Conservation (phyloP, 305 asterid genomes). For the Salvia sclarea region DNA sequence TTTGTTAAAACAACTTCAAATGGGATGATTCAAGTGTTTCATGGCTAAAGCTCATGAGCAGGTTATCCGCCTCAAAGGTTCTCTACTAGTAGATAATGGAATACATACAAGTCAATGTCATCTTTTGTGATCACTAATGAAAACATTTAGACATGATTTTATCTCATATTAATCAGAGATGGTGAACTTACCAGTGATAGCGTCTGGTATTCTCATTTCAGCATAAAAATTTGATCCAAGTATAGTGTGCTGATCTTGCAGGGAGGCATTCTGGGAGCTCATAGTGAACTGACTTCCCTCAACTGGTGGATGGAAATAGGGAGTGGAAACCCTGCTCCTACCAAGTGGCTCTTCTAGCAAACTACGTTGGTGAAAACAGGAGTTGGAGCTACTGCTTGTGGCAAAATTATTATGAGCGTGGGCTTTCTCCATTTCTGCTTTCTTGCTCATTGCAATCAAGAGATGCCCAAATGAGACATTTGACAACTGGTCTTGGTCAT, state of each 20-base stretch:
- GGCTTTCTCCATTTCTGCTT: conserved; percentile 33
- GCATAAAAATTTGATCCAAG: conserved; percentile 30
- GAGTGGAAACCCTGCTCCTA: conserved; percentile 28
- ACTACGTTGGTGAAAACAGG: conserved; percentile 16
- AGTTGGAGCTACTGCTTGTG: conserved; percentile 32
- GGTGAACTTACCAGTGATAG: conserved; percentile 37
- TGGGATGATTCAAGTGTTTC: neutral
- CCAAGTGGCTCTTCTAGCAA: conserved; percentile 34
- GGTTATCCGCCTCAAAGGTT: conserved; percentile 16
- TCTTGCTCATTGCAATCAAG: conserved; percentile 50
- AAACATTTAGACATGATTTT: conserved; percentile 2
- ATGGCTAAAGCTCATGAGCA: neutral
- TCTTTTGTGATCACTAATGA: neutral
- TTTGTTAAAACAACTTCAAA: neutral
- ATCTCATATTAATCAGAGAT: conserved; percentile 1
- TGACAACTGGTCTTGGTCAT: conserved; percentile 33
- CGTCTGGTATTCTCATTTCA: conserved; percentile 19
- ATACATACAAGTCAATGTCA: conserved; percentile 12
- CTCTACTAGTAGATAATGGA: neutral
- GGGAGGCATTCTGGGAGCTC: conserved; percentile 32
- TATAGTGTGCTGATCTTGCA: conserved; percentile 24
- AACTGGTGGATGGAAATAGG: conserved; percentile 27
- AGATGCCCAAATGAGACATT: conserved; percentile 47
- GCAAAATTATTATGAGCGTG: conserved; percentile 31
- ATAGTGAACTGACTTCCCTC: conserved; percentile 34